Conservation (phyloP, 371 early-diverging fungal genomes). For the Lichtheimia ornata region DNA sequence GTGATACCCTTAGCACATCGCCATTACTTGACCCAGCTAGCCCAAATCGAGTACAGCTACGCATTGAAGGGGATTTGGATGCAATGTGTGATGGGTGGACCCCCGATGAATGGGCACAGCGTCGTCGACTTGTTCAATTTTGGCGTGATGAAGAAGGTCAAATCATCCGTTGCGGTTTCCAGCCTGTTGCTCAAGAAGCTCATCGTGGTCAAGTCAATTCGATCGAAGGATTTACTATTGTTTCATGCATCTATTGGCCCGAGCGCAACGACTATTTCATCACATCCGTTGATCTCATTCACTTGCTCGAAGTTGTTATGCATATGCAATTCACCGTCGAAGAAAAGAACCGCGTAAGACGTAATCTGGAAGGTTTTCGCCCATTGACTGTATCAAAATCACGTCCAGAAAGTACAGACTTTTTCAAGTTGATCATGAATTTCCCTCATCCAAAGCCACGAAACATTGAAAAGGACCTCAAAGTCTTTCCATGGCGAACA, state of each 20-base stretch:
- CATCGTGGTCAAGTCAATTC: constrained; percentile 20
- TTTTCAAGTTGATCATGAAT: constrained; percentile 81
- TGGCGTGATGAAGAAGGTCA: constrained; percentile 63
- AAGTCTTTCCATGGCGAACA: constrained; percentile 77
- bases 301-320: constrained; percentile 74
- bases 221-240: constrained; percentile 48
- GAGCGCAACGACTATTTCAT: constrained; percentile 72
- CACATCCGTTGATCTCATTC: constrained; percentile 80
- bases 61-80: constrained; percentile 60
- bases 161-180: constrained; percentile 67
- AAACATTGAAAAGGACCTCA: constrained; percentile 85
- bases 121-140: constrained; percentile 74
- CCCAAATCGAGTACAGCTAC: constrained; percentile 60
- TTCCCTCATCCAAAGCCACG: constrained; percentile 83
- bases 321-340: constrained; percentile 77
- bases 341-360: constrained; percentile 83
- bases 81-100: constrained; percentile 58
- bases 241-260: constrained; percentile 84
- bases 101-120: constrained; percentile 57
- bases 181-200: constrained; percentile 58
- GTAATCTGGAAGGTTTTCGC: constrained; percentile 80
- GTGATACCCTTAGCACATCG: constrained; percentile 2
- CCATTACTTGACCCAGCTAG: neutral
- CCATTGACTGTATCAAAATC: constrained; percentile 79
- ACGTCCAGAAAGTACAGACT: constrained; percentile 70